phyloP scores from a whole-genome alignment of 106 monocot genomes.

The Narthecium ossifragum region DNA sequence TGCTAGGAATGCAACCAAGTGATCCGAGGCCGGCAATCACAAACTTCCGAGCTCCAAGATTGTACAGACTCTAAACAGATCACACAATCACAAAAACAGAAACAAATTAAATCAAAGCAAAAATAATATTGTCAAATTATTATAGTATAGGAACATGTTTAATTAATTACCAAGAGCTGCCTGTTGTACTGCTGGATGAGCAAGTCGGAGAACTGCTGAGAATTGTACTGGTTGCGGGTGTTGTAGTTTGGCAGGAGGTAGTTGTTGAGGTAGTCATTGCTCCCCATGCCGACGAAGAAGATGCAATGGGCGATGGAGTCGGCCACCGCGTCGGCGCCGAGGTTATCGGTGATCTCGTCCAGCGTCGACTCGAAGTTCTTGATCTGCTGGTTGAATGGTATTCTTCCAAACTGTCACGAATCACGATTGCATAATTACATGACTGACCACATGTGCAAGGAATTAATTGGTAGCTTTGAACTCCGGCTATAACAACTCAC shows the following conservation, averaged over 20 bases:
- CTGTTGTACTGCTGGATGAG: constrained; percentile 46
- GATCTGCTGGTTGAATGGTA: constrained; percentile 89
- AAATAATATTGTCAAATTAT: not conserved
- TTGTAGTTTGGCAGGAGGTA: constrained; percentile 80
- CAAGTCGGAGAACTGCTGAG: constrained; percentile 60
- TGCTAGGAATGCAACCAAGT: constrained; percentile 33
- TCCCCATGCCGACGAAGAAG: constrained; percentile 84
- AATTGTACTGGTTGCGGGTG: constrained; percentile 58
- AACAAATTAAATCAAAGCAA: not conserved
- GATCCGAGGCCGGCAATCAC: constrained; percentile 21
- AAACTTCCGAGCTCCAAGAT: constrained; percentile 31
- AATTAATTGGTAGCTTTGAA: not conserved
- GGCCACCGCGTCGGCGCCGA: constrained; percentile 37
- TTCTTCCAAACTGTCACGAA: constrained; percentile 48
- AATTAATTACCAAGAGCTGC: constrained; percentile 33
- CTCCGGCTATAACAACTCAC: too few species aligned
- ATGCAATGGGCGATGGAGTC: constrained; percentile 38
- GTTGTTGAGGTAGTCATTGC: constrained; percentile 98
- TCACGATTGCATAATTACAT: not conserved
- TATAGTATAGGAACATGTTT: not conserved
- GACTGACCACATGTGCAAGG: not conserved
- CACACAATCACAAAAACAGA: not conserved
- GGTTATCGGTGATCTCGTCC: constrained; percentile 35
- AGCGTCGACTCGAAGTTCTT: constrained; percentile 69
- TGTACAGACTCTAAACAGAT: constrained; percentile 25